Percentiles rank a stretch among this genome's conserved stretches.
Evolutionary conservation across 2,329 filamentous ascomycete species (phyloP).

Genomic region (Dryadomyces sulphureus): DNA sequence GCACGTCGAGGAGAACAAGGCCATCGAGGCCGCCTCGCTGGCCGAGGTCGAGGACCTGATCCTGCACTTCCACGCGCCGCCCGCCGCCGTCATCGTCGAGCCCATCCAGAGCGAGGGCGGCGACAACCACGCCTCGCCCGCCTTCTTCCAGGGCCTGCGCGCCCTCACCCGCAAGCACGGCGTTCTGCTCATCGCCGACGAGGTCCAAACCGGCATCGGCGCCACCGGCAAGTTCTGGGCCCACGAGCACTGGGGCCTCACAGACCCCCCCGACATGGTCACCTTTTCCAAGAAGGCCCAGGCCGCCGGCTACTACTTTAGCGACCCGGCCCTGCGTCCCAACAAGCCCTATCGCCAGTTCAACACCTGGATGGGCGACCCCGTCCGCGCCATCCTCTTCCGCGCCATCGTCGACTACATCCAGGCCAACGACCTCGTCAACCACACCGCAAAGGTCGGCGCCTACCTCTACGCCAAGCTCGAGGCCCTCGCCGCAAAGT

Average conservation of each 20-base stretch:
- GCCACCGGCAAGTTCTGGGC: conserved; percentile 94
- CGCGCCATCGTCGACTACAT: conserved; percentile 72
- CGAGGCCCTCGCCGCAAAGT: conserved; percentile 50
- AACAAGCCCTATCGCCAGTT: conserved; percentile 94
- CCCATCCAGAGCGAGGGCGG: conserved; percentile 89
- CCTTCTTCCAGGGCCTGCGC: conserved; percentile 75
- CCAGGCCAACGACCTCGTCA: conserved; percentile 59
- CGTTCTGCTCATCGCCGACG: conserved; percentile 79
- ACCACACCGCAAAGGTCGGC: conserved; percentile 62
- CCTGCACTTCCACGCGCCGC: conserved; percentile 61
- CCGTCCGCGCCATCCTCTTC: conserved; percentile 72
- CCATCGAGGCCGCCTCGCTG: conserved; percentile 66
- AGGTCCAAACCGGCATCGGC: conserved; percentile 86
- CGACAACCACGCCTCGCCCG: conserved; percentile 81
- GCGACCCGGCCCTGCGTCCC: conserved; percentile 62
- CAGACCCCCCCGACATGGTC: conserved; percentile 74
- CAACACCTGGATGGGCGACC: conserved; percentile 97
- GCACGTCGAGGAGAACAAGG: conserved; percentile 65
- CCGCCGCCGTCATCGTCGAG: conserved; percentile 72
- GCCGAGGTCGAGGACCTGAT: conserved; percentile 74
- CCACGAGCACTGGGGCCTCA: conserved; percentile 83
- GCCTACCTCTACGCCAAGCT: conserved; percentile 64
- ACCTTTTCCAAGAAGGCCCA: conserved; percentile 95
- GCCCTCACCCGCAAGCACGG: conserved; percentile 63
- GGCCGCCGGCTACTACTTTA: conserved; percentile 84